A percentile compares a stretch with the other conserved stretches of the same genome.
Conservation (phyloP, 352 stramenopile genomes). For the Phytophthora podocarpi region DNA sequence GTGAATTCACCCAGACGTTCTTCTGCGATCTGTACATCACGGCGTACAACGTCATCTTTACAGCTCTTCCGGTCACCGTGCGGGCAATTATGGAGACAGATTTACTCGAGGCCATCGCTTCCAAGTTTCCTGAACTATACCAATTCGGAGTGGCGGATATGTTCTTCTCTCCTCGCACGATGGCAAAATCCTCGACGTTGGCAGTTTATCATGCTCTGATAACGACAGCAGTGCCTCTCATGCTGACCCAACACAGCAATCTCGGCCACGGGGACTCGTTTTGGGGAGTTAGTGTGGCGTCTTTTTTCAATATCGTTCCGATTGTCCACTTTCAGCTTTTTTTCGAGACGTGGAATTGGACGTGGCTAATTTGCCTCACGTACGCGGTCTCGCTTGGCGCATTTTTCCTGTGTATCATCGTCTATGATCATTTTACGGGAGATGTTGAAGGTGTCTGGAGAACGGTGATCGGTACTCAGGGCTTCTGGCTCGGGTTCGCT, state of each 20-base stretch:
- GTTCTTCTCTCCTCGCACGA: slow-evolving; percentile 63
- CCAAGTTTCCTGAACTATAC: slow-evolving; percentile 80
- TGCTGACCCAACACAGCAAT: slow-evolving; percentile 50
- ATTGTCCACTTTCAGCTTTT: slow-evolving; percentile 92
- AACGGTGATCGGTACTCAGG: slow-evolving; percentile 31
- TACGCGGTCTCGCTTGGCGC: slow-evolving; percentile 59
- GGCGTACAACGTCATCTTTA: slow-evolving; percentile 96
- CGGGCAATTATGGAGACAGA: slow-evolving; percentile 82
- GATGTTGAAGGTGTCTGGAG: slow-evolving; percentile 57
- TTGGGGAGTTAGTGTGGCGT: slow-evolving; percentile 90
- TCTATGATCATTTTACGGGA: slow-evolving; percentile 62
- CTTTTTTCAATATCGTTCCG: slow-evolving; percentile 94
- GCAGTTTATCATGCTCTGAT: slow-evolving; percentile 67
- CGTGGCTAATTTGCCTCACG: slow-evolving; percentile 38
- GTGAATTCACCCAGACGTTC: slow-evolving; percentile 56
- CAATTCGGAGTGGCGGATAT: slow-evolving; percentile 59
- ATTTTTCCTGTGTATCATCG: slow-evolving; percentile 51
- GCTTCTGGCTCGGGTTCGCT: slow-evolving; percentile 71
- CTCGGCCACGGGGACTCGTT: slow-evolving; percentile 64
- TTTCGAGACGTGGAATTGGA: slow-evolving; percentile 85
- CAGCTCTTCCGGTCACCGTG: slow-evolving; percentile 87
- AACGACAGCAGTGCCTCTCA: slow-evolving; percentile 60
- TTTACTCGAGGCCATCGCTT: slow-evolving; percentile 63
- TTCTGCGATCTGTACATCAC: slow-evolving; percentile 87
- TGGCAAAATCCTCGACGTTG: slow-evolving; percentile 43